Evolutionary conservation across 1,284 basidiomycete species (phyloP), one percentile per base, ranked within the genome.

Genomic region (Agaricales sp.): DNA sequence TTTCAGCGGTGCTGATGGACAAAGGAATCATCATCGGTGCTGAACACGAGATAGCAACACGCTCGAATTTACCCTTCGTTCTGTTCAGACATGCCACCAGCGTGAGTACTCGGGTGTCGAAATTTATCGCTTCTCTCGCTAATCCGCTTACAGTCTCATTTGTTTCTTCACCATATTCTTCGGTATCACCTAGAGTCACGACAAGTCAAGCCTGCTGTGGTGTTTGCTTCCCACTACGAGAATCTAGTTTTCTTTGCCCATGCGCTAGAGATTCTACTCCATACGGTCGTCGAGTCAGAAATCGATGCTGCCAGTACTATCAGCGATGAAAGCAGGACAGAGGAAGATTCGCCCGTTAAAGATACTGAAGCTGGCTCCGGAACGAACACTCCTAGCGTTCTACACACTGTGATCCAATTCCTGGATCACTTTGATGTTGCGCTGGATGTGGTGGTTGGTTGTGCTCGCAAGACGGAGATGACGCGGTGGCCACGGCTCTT

Each of bases 1-100:
- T 43, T 41, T 12, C 55, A 95, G 92, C 93, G 52, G 92, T 96
- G 3, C 74, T 99, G 18, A 95, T 99, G 88, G 93, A 98, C 63
- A 98, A 97, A 62, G 96, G 94, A 0, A 96, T 99, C 57, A 91
- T 99, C 54, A 93, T 99, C 50, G 96, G 95, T 4, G 90, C 90
- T 35, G 93, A 98, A 58, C 82, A 94, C 50, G 92, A 96, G 62
- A 78, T 82, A 1, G 85, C 82, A 2, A 73, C 86, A 19, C 78
- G 90, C 37, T 70, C 77, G 16, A 88, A 86, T 49, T 69, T 99
- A 3, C 81, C 93, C 11, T 98, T 97, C 62, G 85, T 88, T 4
- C 84, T 96, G 67, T 98, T 95, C 69, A 80, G 93, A 50, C 85
- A 95, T 63, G 79, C 85, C 23, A 96, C 95, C 0, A 92, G 85